A percentile compares a stretch with the other conserved stretches of the same genome.
phyloP scores from a whole-genome alignment of 2,329 filamentous ascomycete species.

The Aspergillus cejpii region DNA sequence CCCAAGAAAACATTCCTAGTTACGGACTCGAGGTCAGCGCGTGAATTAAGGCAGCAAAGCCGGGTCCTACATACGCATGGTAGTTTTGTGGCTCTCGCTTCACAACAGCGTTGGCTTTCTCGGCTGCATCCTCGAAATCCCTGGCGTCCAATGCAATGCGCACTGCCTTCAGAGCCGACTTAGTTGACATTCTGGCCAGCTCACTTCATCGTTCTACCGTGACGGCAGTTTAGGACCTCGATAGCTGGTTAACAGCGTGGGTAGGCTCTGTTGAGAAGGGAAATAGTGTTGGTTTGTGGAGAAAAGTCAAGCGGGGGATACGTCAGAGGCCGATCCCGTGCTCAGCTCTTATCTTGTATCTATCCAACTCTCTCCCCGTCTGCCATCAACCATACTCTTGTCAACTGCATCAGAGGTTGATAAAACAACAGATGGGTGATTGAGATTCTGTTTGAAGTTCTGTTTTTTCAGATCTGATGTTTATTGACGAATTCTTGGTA shows the following conservation, averaged over 20 bases:
- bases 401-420: neutral
- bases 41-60: slow-evolving; percentile 1
- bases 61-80: slow-evolving; percentile 56
- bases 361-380: neutral
- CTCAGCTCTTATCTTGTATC: slow-evolving; percentile 15
- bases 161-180: slow-evolving; percentile 73
- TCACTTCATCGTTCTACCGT: slow-evolving; percentile 14
- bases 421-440: neutral
- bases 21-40: slow-evolving; percentile 10
- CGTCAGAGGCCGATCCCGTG: slow-evolving; percentile 22
- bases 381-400: neutral
- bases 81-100: slow-evolving; percentile 70
- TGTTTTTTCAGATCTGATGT: neutral
- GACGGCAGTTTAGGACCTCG: neutral
- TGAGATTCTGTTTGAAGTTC: neutral
- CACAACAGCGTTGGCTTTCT: slow-evolving; percentile 63
- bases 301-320: slow-evolving; percentile 17
- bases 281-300: slow-evolving; percentile 14
- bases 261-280: slow-evolving; percentile 4
- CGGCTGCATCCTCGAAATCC: slow-evolving; percentile 69
- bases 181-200: slow-evolving; percentile 43
- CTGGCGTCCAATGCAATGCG: slow-evolving; percentile 69
- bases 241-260: neutral
- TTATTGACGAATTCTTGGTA: neutral
- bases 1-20: slow-evolving; percentile 74